Evolutionary conservation across 2,329 filamentous ascomycete species (phyloP), one percentile per base, ranked within the genome.

Genomic region (Dactylellina cionopaga): DNA sequence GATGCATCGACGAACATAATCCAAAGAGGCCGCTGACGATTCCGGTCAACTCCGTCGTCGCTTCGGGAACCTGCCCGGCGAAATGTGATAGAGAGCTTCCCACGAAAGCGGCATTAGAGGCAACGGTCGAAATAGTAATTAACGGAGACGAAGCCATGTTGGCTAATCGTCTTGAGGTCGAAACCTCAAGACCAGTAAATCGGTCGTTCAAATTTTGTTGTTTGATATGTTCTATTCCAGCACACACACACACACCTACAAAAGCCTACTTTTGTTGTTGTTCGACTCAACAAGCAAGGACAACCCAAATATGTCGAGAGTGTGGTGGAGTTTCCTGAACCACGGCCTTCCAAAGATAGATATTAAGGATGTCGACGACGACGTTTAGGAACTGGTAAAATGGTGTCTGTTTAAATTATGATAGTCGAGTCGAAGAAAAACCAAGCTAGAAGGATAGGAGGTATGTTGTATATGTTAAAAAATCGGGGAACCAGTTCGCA

Each of bases 111-210:
- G 69, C 69, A 64, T 66, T 68, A 49, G 69, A 62, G 35, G 60
- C 54, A 49, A 74, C 69, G 31, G 47, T 62, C 49, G 60, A 66
- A 35, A 74, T 66, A 24, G 69, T 62, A 19, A 68, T 56, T 19
- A 74, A 62, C 24, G 69, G 69, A 43, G 69, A 68, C 55, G 69
- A 63, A 46, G 69, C 62, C 69, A 74, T 74, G 31, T 24, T 65
- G 44, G 68, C 68, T 52, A 51, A 15, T 49, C 68, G 68, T 60
- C 68, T 63, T 65, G 68, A 72, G 68, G 68, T 72, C 68, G 68
- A 65, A 65, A 72, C 68, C 68, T 72, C 68, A 72, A 72, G 54
- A 56, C 68, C 54, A 56, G 35, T 54, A 25, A 47, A 17, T 59
- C 22, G 59, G 46, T 17, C 37, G 54, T 65, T 51, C 68, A 72